Evolutionary conservation across 2,329 filamentous ascomycete species (phyloP).

Genomic region (Thielaviopsis punctulata): DNA sequence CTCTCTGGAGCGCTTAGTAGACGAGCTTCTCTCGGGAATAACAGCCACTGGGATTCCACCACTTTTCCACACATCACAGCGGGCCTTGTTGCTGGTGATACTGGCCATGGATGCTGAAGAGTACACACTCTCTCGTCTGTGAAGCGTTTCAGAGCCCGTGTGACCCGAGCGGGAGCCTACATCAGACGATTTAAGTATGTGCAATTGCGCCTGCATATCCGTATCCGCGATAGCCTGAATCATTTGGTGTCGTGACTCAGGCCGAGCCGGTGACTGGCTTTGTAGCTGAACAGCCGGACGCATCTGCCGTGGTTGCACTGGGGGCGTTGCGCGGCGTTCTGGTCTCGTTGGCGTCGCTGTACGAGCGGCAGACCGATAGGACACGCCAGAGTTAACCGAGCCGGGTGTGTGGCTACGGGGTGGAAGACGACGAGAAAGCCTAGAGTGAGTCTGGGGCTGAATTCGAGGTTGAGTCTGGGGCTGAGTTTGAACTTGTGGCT

Average conservation of each 20-base stretch:
- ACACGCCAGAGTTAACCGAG: not conserved
- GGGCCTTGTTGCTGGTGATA: slow-evolving; percentile 34
- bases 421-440: not conserved
- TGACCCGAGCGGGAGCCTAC: not conserved
- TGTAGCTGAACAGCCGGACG: not conserved
- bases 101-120: slow-evolving; percentile 34
- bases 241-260: slow-evolving; percentile 17
- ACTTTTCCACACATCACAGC: slow-evolving; percentile 40
- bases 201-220: not conserved
- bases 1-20: slow-evolving; percentile 29
- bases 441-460: too few species aligned
- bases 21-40: slow-evolving; percentile 40
- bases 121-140: slow-evolving; percentile 28
- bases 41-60: slow-evolving; percentile 46
- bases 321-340: slow-evolving; percentile 1
- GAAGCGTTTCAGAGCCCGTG: not conserved
- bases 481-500: not conserved
- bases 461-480: too few species aligned
- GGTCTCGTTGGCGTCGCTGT: not conserved
- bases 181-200: not conserved
- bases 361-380: not conserved
- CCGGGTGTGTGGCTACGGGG: slow-evolving; percentile 1
- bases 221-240: slow-evolving; percentile 17
- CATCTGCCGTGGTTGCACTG: not conserved
- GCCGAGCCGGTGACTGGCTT: slow-evolving; percentile 7